These are phyloP conservation scores for Rhodotorula sp. DNA, from an alignment of 1,284 basidiomycete genomes.

Conservation along the genomic window DNA sequence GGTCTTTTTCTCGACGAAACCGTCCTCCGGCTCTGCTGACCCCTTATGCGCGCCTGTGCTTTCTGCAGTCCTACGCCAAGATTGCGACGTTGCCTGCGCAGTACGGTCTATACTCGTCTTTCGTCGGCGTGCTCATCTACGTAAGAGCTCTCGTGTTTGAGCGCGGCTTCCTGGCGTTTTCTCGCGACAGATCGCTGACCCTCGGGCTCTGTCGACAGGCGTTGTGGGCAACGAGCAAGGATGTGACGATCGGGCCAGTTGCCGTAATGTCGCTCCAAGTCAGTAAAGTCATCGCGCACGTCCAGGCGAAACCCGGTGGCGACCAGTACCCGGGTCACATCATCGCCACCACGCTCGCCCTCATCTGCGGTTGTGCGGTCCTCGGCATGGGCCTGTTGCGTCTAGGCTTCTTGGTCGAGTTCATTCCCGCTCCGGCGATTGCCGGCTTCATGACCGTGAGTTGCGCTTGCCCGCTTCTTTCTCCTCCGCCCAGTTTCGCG, in stretches of 20 bases:
- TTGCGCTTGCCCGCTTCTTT: background rate
- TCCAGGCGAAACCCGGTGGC: constrained; percentile 54
- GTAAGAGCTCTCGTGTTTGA: background rate
- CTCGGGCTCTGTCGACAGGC: constrained; percentile 44
- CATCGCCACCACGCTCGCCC: constrained; percentile 82
- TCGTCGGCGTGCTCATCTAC: constrained; percentile 59
- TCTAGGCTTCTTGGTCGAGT: constrained; percentile 67
- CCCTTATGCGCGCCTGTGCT: too few relatives aligned
- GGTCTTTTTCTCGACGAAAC: too few relatives aligned
- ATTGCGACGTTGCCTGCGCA: constrained; percentile 80
- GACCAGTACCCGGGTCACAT: constrained; percentile 54
- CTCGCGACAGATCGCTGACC: constrained; percentile 13
- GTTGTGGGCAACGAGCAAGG: constrained; percentile 91
- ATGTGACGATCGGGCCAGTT: constrained; percentile 74
- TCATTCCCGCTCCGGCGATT: constrained; percentile 87
- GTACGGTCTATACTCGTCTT: constrained; percentile 94
- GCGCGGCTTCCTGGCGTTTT: background rate
- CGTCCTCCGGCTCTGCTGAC: too few relatives aligned
- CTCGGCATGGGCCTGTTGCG: constrained; percentile 88
- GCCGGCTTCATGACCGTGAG: constrained; percentile 71
- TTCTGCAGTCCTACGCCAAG: constrained; percentile 55
- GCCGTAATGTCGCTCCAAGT: constrained; percentile 44
- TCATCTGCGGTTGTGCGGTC: constrained; percentile 90
- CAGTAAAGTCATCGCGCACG: constrained; percentile 58
- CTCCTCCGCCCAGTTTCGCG: background rate